These are phyloP conservation scores for Cudoniella acicularis DNA, from an alignment of 495 filamentous ascomycete species.

Conservation along the genomic window DNA sequence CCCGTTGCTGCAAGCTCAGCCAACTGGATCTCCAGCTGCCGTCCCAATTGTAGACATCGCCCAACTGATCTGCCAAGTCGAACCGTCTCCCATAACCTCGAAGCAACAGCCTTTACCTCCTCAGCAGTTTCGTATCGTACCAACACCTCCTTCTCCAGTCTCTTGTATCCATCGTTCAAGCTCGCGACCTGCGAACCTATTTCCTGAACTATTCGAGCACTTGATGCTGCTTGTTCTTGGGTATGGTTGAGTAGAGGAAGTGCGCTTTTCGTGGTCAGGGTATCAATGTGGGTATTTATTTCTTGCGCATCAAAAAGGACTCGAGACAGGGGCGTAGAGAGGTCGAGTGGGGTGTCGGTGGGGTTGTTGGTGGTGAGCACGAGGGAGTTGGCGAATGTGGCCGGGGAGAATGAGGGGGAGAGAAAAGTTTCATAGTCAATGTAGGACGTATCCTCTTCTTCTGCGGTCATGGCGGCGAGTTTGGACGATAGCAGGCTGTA, in stretches of 20 bases:
- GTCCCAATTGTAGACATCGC: constrained; percentile 70
- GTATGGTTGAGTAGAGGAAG: constrained; percentile 81
- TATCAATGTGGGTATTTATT: constrained; percentile 92
- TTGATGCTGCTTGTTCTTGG: constrained; percentile 63
- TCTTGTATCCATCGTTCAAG: constrained; percentile 77
- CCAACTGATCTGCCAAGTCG: constrained; percentile 70
- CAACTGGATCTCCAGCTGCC: constrained; percentile 84
- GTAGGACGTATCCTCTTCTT: constrained; percentile 69
- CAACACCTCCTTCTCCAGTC: constrained; percentile 78
- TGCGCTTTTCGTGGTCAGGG: constrained; percentile 79
- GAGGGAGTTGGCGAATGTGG: constrained; percentile 81
- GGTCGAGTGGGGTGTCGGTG: constrained; percentile 83
- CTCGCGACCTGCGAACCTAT: constrained; percentile 71
- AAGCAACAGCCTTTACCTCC: constrained; percentile 66
- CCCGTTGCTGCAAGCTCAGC: constrained; percentile 53
- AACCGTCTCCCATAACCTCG: constrained; percentile 74
- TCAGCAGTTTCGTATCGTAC: constrained; percentile 78
- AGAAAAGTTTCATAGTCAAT: constrained; percentile 96
- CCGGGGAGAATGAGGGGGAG: constrained; percentile 73
- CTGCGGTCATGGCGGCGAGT: constrained; percentile 24
- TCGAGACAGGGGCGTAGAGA: constrained; percentile 87
- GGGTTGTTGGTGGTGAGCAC: constrained; percentile 89
- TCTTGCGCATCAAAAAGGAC: constrained; percentile 97
- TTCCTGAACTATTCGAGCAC: constrained; percentile 62
- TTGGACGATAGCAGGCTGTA: not conserved